These are phyloP conservation scores for Colletotrichum siamense DNA, from an alignment of 2,329 filamentous ascomycete genomes.

Conservation along the genomic window DNA sequence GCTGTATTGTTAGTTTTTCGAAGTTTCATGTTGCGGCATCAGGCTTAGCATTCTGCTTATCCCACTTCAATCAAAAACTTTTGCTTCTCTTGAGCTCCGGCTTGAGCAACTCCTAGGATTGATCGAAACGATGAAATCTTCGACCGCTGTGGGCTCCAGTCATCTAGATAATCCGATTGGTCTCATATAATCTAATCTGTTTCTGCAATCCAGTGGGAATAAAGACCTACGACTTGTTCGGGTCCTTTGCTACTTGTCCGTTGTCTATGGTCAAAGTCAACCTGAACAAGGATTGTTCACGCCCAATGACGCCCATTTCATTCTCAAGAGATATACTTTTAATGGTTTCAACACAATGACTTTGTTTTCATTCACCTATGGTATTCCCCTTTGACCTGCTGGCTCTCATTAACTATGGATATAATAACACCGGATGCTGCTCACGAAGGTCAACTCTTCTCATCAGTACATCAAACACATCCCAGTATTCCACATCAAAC, in stretches of 20 bases:
- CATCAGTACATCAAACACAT: neutral
- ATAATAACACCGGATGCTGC: neutral
- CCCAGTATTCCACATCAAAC: rapidly evolving
- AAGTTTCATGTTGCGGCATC: too few relatives aligned
- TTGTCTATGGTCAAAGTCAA: rapidly evolving
- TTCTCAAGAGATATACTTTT: too few relatives aligned
- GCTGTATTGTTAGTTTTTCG: too few relatives aligned
- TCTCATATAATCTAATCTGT: too few relatives aligned
- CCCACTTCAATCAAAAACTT: neutral
- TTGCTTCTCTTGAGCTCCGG: neutral
- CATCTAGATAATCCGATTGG: rapidly evolving
- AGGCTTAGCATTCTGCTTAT: too few relatives aligned
- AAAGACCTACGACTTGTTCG: rapidly evolving
- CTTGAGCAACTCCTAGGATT: neutral
- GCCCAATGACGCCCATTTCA: too few relatives aligned
- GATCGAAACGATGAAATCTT: neutral
- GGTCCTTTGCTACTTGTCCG: rapidly evolving
- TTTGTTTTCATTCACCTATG: neutral
- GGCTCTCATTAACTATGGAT: rapidly evolving
- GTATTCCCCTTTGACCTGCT: rapidly evolving
- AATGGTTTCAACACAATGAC: too few relatives aligned
- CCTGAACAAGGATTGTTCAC: neutral
- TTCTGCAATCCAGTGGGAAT: too few relatives aligned
- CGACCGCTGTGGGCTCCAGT: rapidly evolving
- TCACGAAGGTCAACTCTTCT: neutral